Evolutionary conservation across 2,329 filamentous ascomycete species (phyloP).

Genomic region (Neonectria coccinea): DNA sequence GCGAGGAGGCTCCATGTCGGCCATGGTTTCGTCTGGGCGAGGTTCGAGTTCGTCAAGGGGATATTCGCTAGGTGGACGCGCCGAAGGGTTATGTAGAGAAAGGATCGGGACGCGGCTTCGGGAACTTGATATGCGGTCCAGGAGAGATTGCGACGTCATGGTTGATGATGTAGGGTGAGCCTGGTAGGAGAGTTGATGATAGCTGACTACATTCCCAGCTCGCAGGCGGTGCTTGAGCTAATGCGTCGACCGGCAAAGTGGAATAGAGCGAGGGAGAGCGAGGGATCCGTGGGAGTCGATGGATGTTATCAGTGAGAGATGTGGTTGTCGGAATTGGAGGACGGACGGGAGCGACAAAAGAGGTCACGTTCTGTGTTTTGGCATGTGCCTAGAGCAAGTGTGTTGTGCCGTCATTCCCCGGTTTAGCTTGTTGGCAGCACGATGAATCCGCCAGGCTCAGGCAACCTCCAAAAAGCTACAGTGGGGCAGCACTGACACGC

Average conservation of each 20-base stretch:
- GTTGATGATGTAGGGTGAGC: background rate
- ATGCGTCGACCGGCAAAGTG: background rate
- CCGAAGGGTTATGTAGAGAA: constrained; percentile 43
- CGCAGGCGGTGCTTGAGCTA: background rate
- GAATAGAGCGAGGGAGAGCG: background rate
- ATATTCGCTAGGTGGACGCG: constrained; percentile 50
- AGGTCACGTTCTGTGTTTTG: constrained; percentile 26
- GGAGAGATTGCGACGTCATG: constrained; percentile 47
- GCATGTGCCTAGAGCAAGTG: constrained; percentile 24
- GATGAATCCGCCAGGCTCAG: background rate
- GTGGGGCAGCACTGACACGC: background rate
- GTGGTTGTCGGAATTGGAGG: background rate
- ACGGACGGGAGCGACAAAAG: background rate
- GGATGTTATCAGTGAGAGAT: background rate
- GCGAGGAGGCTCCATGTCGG: constrained; percentile 39
- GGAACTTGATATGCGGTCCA: constrained; percentile 45
- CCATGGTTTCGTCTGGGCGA: constrained; percentile 46
- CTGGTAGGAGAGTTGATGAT: constrained; percentile 1
- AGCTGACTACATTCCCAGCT: constrained; percentile 15
- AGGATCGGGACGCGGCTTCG: constrained; percentile 42
- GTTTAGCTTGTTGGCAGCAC: background rate
- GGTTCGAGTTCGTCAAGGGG: constrained; percentile 56
- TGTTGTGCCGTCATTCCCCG: background rate
- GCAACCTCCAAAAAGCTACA: background rate
- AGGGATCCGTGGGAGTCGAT: background rate